Percentiles rank a stretch among this genome's conserved stretches.
Conservation (phyloP, 2,329 filamentous ascomycete species). For the Epichloe baconii region DNA sequence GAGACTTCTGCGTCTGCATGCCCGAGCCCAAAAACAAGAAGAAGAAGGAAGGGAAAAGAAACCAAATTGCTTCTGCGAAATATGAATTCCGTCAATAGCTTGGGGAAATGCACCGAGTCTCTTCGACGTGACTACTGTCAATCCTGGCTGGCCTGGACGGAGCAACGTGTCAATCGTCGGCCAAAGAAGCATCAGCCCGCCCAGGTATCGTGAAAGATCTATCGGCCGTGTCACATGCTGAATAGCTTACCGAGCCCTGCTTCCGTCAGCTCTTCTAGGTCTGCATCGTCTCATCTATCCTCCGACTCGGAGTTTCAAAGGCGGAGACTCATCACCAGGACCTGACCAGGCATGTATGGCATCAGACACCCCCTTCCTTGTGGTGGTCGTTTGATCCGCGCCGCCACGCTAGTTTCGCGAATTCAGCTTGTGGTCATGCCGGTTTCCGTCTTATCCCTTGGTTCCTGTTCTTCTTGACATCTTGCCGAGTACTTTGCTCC, state of each 20-base stretch:
- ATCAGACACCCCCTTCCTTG: not conserved
- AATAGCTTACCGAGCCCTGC: not conserved
- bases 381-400: not conserved
- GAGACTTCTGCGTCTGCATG: too few species aligned
- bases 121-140: too few species aligned
- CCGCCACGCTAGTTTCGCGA: slow-evolving; percentile 1
- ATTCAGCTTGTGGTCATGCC: slow-evolving; percentile 12
- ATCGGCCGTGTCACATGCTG: not conserved
- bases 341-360: not conserved
- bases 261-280: not conserved
- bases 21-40: too few species aligned
- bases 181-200: not conserved
- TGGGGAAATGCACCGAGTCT: too few species aligned
- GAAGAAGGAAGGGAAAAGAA: too few species aligned
- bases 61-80: too few species aligned
- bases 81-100: too few species aligned
- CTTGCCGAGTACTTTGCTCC: slow-evolving; percentile 17
- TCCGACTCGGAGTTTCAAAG: too few species aligned
- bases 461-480: slow-evolving; percentile 24
- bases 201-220: not conserved
- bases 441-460: slow-evolving; percentile 19
- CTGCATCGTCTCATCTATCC: not conserved
- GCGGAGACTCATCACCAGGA: too few species aligned
- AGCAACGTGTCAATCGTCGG: too few species aligned
- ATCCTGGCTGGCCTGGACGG: too few species aligned